Conservation (phyloP, 148 eudicot genomes). For the Fagopyrum esculentum region DNA sequence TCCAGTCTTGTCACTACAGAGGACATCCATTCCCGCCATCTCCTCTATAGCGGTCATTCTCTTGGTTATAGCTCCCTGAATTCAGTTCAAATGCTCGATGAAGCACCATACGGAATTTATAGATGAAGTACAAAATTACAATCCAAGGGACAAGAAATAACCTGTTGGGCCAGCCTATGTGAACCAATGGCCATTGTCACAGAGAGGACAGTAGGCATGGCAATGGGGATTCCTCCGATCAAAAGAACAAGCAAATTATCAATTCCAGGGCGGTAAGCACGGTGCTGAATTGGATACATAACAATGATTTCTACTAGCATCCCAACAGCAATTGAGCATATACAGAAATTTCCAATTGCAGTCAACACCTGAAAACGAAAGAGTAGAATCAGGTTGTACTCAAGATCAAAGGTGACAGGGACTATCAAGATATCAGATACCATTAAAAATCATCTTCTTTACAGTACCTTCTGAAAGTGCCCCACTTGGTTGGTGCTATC, state of each 20-base stretch:
- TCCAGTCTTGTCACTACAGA: constrained; percentile 95
- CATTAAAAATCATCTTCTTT: neutral
- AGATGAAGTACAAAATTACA: neutral
- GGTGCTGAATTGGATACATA: constrained; percentile 93
- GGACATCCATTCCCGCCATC: constrained; percentile 98
- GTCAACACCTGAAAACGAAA: constrained; percentile 63
- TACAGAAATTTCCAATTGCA: constrained; percentile 95
- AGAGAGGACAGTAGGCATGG: constrained; percentile 97
- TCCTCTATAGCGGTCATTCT: constrained; percentile 97
- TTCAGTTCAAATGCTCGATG: constrained; percentile 8
- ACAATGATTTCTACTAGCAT: constrained; percentile 90
- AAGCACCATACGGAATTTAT: neutral
- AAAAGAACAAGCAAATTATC: constrained; percentile 97
- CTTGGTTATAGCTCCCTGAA: constrained; percentile 91
- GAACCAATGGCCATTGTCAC: constrained; percentile 99
- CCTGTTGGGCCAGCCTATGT: constrained; percentile 97
- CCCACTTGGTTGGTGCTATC: constrained; percentile 95
- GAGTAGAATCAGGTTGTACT: neutral
- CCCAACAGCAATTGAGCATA: constrained; percentile 95
- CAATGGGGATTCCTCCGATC: constrained; percentile 99
- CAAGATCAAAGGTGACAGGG: neutral
- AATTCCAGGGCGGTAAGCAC: constrained; percentile 90
- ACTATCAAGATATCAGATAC: neutral
- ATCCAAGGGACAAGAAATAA: constrained; percentile 19
- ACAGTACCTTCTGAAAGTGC: constrained; percentile 86